A percentile compares a stretch with the other conserved stretches of the same genome.
These are phyloP conservation scores for Ceratocystis lukuohia DNA, from an alignment of 2,329 filamentous ascomycete genomes.

Conservation along the genomic window DNA sequence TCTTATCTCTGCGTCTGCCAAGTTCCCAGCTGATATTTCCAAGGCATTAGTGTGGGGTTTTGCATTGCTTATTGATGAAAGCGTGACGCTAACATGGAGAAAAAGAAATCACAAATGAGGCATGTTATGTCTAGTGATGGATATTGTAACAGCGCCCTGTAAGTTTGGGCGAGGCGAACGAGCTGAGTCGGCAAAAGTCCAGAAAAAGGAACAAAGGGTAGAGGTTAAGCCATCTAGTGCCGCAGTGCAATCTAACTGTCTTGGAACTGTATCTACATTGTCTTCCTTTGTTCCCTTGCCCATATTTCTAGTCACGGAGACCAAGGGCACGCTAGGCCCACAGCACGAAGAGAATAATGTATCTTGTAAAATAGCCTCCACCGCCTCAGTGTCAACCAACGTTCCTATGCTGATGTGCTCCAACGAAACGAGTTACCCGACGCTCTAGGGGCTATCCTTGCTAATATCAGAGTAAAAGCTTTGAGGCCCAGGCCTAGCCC, in stretches of 20 bases:
- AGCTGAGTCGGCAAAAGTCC: neutral
- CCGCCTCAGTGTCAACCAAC: neutral
- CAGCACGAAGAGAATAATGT: neutral
- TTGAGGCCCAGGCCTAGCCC: neutral
- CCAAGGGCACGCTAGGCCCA: neutral
- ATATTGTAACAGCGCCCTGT: neutral
- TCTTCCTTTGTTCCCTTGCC: neutral
- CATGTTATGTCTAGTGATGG: neutral
- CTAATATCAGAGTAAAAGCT: neutral
- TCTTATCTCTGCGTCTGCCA: neutral
- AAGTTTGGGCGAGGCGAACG: neutral
- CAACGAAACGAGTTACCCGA: neutral
- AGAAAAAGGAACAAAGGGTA: neutral
- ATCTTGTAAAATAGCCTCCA: neutral
- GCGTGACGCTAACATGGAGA: neutral
- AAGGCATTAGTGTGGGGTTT: neutral
- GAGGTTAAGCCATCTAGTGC: neutral
- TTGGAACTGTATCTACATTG: neutral
- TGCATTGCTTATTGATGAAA: neutral
- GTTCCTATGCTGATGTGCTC: neutral
- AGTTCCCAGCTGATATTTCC: neutral
- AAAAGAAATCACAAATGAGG: conserved; percentile 8
- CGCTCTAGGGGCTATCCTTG: neutral
- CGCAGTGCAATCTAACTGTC: neutral
- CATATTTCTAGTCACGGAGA: neutral